A percentile compares a stretch with the other conserved stretches of the same genome.
Evolutionary conservation across 108 stramenopile genomes (phyloP).

Genomic region (Cylindrotheca fusiformis): DNA sequence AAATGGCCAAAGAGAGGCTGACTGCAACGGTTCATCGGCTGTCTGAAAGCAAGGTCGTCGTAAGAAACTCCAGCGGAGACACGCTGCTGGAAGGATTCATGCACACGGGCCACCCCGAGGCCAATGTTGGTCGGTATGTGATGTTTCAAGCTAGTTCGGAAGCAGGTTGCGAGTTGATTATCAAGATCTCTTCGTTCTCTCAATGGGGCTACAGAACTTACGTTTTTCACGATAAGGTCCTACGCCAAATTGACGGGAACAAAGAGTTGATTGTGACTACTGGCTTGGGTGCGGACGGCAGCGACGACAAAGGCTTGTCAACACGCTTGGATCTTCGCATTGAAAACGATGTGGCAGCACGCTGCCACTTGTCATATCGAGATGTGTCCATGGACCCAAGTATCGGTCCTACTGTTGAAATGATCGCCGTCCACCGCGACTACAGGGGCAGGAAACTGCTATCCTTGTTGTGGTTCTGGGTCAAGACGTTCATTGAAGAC

Average conservation of each 20-base stretch:
- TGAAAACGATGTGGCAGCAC: neutral
- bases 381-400: conserved; percentile 1
- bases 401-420: neutral
- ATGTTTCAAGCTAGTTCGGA: neutral
- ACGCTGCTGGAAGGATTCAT: neutral
- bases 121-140: neutral
- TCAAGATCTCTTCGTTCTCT: neutral
- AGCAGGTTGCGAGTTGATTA: neutral
- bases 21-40: neutral
- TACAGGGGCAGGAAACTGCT: neutral
- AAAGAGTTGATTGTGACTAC: neutral
- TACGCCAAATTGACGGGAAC: neutral
- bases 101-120: neutral
- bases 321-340: neutral
- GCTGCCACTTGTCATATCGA: neutral
- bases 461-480: neutral
- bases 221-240: neutral
- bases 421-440: neutral
- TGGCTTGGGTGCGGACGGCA: neutral
- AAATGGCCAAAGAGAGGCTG: neutral
- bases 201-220: neutral
- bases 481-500: neutral
- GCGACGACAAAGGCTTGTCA: neutral
- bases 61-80: neutral
- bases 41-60: neutral